Conservation (phyloP, 164 flowering plant genomes). For the Macadamia tetraphylla region DNA sequence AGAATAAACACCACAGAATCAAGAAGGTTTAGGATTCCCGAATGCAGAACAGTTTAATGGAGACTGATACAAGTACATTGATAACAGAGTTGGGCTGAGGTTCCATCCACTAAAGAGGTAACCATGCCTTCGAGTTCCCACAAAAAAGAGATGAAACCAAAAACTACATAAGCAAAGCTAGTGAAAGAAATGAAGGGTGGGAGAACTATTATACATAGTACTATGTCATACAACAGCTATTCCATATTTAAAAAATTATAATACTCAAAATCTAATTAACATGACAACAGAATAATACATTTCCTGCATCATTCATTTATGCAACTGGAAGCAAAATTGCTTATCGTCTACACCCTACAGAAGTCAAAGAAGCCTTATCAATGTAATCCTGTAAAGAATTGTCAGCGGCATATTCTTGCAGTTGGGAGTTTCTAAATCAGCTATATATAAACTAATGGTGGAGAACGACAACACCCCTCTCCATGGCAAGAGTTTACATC, state of each 20-base stretch:
- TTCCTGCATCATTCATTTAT: background rate
- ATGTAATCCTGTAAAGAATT: conserved; percentile 4
- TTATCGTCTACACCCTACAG: conserved; percentile 18
- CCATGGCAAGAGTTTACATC: conserved; percentile 16
- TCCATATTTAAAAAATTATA: background rate
- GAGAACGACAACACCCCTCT: conserved; percentile 28
- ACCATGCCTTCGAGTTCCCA: too few relatives aligned
- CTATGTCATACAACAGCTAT: conserved; percentile 14
- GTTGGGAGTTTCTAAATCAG: background rate
- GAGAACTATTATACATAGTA: background rate
- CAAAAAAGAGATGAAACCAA: too few relatives aligned
- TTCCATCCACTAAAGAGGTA: too few relatives aligned
- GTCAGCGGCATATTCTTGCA: conserved; percentile 8
- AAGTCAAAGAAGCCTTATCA: conserved; percentile 9
- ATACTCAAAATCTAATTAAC: conserved; percentile 2
- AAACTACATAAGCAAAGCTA: too few relatives aligned
- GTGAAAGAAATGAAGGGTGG: too few relatives aligned
- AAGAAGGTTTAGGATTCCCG: too few relatives aligned
- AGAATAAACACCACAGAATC: too few relatives aligned
- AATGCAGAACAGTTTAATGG: too few relatives aligned
- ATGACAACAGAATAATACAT: background rate
- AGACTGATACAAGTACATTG: too few relatives aligned
- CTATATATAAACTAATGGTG: background rate
- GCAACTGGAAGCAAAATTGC: conserved; percentile 20
- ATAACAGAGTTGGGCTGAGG: too few relatives aligned